Evolutionary conservation across 2,329 filamentous ascomycete species (phyloP), one percentile per base, ranked within the genome.

Genomic region (Davidsoniella neocaledoniae): DNA sequence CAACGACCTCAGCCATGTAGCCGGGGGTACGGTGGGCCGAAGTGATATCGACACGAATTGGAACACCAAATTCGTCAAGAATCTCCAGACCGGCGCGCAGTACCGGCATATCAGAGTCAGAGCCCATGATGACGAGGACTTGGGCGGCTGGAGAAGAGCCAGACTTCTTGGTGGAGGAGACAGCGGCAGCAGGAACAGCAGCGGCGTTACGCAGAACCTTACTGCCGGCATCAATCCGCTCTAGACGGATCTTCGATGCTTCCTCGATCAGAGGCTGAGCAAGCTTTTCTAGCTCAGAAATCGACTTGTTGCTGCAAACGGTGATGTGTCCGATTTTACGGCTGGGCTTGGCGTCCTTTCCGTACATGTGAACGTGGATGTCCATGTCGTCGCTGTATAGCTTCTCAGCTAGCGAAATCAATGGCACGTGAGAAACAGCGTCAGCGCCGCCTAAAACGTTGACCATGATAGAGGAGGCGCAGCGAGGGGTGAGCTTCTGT

Each of bases 291-390:
- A 78, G 64, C n/a, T 82, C 78, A 57, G 80, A 72, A 37, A 74
- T 67, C 60, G 88, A 77, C 0, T 76, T 78, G 10, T 74, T 70
- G 1, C 79, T 79, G 1, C 84, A 83, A 37, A 94, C 67, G 1
- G 88, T 96, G 57, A 98, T 77, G 63, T 98, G 91, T 9, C 90
- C 90, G 68, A 96, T 96, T 65, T 96, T 98, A 43, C 91, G 81
- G 33, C 86, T 83, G 4, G 85, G 86, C 58, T 87, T 85, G 23
- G 87, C 83, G 43, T 76, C 77, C 66, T 96, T 96, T 59, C 88
- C 88, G 66, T 98, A 98, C 43, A 95, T 76, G 60, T 98, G 90
- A 9, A 95, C 72, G 48, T 70, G 73, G 12, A 73, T 65, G 47
- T 71, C 73, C 54, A 70, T 68, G 37, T 68, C 63, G 6, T 66